These are phyloP conservation scores for Aureobasidium sp. DNA, from an alignment of 2,329 filamentous ascomycete genomes.

Conservation along the genomic window DNA sequence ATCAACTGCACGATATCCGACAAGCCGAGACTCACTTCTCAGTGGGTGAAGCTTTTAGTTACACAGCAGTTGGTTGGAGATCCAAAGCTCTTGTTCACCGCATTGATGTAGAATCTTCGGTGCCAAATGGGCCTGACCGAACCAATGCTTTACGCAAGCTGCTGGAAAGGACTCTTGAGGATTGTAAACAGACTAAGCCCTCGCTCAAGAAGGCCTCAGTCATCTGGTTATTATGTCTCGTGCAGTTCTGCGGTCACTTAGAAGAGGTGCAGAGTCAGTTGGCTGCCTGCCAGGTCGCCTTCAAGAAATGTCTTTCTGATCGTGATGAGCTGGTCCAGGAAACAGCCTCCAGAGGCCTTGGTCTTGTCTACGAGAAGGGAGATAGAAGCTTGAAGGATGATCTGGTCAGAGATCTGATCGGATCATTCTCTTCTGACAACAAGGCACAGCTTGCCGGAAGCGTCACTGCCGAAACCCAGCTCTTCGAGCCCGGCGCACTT, in stretches of 20 bases:
- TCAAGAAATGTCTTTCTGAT: constrained; percentile 87
- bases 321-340: constrained; percentile 97
- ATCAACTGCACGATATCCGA: constrained; percentile 83
- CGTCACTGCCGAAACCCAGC: constrained; percentile 89
- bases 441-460: constrained; percentile 75
- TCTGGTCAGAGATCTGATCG: constrained; percentile 87
- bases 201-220: constrained; percentile 91
- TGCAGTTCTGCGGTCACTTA: constrained; percentile 91
- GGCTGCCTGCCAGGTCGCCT: constrained; percentile 83
- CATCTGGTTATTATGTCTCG: constrained; percentile 93
- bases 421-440: constrained; percentile 82
- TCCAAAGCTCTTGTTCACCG: constrained; percentile 81
- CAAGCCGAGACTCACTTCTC: constrained; percentile 91
- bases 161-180: constrained; percentile 76
- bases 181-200: constrained; percentile 88
- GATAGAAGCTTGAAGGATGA: constrained; percentile 83
- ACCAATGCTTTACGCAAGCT: constrained; percentile 56
- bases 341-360: constrained; percentile 89
- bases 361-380: constrained; percentile 95
- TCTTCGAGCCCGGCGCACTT: constrained; percentile 92
- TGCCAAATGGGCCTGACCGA: constrained; percentile 45
- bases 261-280: constrained; percentile 77
- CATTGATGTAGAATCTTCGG: constrained; percentile 73
- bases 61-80: constrained; percentile 82
- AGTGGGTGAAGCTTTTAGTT: constrained; percentile 88